These are phyloP conservation scores for Epichloe glyceriae DNA, from an alignment of 2,329 filamentous ascomycete species.

Conservation along the genomic window DNA sequence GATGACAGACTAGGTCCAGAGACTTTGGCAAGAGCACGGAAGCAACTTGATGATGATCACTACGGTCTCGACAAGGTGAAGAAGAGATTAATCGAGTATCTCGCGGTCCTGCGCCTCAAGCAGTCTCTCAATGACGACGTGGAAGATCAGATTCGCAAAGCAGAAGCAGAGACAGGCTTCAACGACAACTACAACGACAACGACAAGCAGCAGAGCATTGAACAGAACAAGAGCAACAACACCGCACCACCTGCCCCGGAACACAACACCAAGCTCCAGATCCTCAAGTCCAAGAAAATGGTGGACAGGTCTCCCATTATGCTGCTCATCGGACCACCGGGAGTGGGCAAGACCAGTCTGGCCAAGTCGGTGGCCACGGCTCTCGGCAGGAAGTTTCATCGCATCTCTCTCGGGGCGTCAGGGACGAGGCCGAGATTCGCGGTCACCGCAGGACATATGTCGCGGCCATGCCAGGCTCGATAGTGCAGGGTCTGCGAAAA, in stretches of 20 bases:
- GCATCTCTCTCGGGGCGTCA: conserved; percentile 92
- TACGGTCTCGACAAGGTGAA: conserved; percentile 96
- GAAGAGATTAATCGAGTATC: conserved; percentile 86
- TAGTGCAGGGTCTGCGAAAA: conserved; percentile 89
- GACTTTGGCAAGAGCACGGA: conserved; percentile 65
- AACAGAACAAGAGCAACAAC: neutral
- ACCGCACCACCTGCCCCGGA: conserved; percentile 12
- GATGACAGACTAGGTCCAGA: conserved; percentile 75
- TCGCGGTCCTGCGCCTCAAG: conserved; percentile 92
- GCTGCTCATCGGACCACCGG: conserved; percentile 82
- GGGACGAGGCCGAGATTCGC: conserved; percentile 93
- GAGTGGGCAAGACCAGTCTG: conserved; percentile 90
- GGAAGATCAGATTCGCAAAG: conserved; percentile 61
- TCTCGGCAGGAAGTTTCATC: conserved; percentile 87
- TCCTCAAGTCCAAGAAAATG: conserved; percentile 71
- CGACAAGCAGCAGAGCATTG: neutral
- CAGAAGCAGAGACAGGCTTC: conserved; percentile 50
- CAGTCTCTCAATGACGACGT: conserved; percentile 77
- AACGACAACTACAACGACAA: conserved; percentile 26
- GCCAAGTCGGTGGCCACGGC: conserved; percentile 88
- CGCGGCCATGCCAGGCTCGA: conserved; percentile 93
- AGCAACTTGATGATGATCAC: conserved; percentile 90
- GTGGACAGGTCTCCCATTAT: conserved; percentile 93
- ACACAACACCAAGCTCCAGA: conserved; percentile 51
- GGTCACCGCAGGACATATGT: conserved; percentile 94